A percentile compares a stretch with the other conserved stretches of the same genome.
These are phyloP conservation scores for Auricularia sp. DNA, from an alignment of 768 basidiomycete genomes.

Conservation along the genomic window DNA sequence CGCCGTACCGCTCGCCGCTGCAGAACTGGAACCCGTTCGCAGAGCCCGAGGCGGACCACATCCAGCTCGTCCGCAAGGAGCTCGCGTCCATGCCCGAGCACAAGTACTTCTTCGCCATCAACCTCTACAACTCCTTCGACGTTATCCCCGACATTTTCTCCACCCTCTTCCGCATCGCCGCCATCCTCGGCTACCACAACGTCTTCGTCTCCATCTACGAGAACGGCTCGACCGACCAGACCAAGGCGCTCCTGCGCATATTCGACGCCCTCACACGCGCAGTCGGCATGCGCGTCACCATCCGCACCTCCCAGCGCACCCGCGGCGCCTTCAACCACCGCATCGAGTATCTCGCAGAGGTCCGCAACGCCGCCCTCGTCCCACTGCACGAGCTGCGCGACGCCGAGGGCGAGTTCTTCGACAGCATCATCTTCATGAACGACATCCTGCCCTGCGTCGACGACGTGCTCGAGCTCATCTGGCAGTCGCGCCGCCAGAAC, in stretches of 20 bases:
- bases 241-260: slow-evolving; percentile 89
- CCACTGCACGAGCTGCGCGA: slow-evolving; percentile 92
- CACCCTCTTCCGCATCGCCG: slow-evolving; percentile 86
- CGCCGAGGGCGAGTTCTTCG: slow-evolving; percentile 86
- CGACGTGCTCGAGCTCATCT: slow-evolving; percentile 94
- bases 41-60: slow-evolving; percentile 28
- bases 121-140: slow-evolving; percentile 99
- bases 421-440: slow-evolving; percentile 98
- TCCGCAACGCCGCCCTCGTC: slow-evolving; percentile 95
- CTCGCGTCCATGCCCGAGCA: slow-evolving; percentile 40
- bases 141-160: slow-evolving; percentile 95
- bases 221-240: slow-evolving; percentile 98
- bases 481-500: slow-evolving; percentile 86
- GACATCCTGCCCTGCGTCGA: slow-evolving; percentile 97
- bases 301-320: slow-evolving; percentile 85
- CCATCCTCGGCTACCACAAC: slow-evolving; percentile 92
- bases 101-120: slow-evolving; percentile 99
- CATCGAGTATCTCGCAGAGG: slow-evolving; percentile 99
- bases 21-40: slow-evolving; percentile 30
- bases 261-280: slow-evolving; percentile 86
- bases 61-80: slow-evolving; percentile 21
- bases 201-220: slow-evolving; percentile 98
- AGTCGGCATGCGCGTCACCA: slow-evolving; percentile 87
- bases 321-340: slow-evolving; percentile 97
- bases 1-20: slow-evolving; percentile 51